These are phyloP conservation scores for Solanum chacoense DNA, from an alignment of 305 asterid species.

Conservation along the genomic window DNA sequence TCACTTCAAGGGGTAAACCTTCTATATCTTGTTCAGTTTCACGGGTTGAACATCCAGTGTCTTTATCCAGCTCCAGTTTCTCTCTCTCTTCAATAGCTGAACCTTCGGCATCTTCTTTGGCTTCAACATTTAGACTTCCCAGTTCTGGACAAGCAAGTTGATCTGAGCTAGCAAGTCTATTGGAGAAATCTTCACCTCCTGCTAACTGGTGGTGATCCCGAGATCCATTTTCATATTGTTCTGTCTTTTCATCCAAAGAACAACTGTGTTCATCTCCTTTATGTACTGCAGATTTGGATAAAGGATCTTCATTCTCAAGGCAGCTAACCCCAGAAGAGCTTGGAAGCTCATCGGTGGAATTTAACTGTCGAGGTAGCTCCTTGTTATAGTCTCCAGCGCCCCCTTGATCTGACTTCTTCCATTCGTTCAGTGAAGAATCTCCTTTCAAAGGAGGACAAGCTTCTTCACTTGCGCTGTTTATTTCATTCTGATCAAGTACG, in stretches of 20 bases:
- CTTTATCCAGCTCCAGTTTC: slow-evolving; percentile 1
- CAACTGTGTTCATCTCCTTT: not conserved
- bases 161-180: slow-evolving; percentile 25
- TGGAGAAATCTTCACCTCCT: slow-evolving; percentile 22
- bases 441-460: slow-evolving; percentile 6
- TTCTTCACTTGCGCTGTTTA: slow-evolving; percentile 19
- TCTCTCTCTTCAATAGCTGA: not conserved
- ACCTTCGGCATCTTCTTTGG: not conserved
- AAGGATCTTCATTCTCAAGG: slow-evolving; percentile 3
- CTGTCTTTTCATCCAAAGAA: slow-evolving; percentile 6
- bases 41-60: not conserved
- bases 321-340: slow-evolving; percentile 2
- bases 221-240: slow-evolving; percentile 12
- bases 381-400: not conserved
- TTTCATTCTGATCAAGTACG: slow-evolving; percentile 19
- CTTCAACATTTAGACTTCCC: not conserved
- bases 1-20: slow-evolving; percentile 17
- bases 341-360: slow-evolving; percentile 4
- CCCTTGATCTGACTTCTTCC: not conserved
- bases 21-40: slow-evolving; percentile 7
- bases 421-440: slow-evolving; percentile 1
- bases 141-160: slow-evolving; percentile 14
- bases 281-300: not conserved
- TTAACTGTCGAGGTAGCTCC: slow-evolving; percentile 1
- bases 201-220: slow-evolving; percentile 1